These are phyloP conservation scores for Rhynchosporium graminicola DNA, from an alignment of 2,329 filamentous ascomycete genomes.

Conservation along the genomic window DNA sequence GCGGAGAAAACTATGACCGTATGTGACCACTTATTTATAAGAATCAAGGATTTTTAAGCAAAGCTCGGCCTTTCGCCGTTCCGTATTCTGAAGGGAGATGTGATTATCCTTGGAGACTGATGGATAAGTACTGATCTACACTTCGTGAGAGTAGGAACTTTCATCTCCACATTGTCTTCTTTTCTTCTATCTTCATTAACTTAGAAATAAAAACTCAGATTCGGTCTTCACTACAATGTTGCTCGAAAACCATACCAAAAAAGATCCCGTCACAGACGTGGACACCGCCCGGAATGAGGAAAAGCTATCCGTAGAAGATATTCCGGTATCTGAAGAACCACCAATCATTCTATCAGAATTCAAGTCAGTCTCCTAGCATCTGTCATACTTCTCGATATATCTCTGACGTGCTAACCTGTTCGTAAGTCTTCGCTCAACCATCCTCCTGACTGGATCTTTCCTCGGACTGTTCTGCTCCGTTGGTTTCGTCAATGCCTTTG, in stretches of 20 bases:
- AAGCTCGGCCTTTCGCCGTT: background rate
- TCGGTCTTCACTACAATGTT: background rate
- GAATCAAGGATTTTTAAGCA: too few relatives aligned
- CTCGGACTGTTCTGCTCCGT: constrained; percentile 38
- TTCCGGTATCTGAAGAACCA: background rate
- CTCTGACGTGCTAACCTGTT: background rate
- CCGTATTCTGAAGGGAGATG: background rate
- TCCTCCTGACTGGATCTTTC: constrained; percentile 25
- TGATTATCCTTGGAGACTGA: background rate
- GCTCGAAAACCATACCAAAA: background rate
- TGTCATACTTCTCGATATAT: background rate
- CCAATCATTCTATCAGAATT: constrained; percentile 7
- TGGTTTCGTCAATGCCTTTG: constrained; percentile 42
- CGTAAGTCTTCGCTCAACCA: constrained; percentile 16
- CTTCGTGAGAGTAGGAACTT: background rate
- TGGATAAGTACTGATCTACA: background rate
- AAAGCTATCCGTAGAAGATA: background rate
- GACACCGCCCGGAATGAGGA: constrained; percentile 12
- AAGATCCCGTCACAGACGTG: constrained; percentile 12
- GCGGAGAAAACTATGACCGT: background rate
- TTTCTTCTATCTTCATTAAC: too few relatives aligned
- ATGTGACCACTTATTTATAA: background rate
- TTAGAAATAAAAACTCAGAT: background rate
- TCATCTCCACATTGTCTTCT: background rate
- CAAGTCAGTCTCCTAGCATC: constrained; percentile 14